Conservation (phyloP, 192 early-diverging fungal species). For the Rhizophagus sp. region DNA sequence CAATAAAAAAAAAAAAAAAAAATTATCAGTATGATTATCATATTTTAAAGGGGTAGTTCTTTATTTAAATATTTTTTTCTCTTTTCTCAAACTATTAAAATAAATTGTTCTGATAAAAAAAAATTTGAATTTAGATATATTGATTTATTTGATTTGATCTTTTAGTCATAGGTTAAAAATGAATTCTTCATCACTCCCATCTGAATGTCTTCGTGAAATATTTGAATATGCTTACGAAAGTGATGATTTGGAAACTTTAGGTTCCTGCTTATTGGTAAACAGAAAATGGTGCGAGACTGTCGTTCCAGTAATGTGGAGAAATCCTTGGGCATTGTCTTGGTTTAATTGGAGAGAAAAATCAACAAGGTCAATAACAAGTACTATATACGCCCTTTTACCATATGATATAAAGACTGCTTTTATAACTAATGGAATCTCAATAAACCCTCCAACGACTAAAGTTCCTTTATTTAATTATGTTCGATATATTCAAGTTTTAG, state of each 20-base stretch:
- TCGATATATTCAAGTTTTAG: not conserved
- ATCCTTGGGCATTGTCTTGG: not conserved
- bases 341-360: not conserved
- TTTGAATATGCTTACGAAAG: not conserved
- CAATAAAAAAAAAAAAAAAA: no score
- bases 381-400: not conserved
- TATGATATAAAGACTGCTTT: not conserved
- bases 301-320: conserved; percentile 4
- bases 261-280: conserved; percentile 5
- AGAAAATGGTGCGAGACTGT: not conserved
- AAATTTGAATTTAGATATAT: no score
- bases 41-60: no score
- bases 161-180: not conserved
- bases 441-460: not conserved
- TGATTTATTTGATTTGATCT: not conserved
- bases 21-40: no score
- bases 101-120: no score
- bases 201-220: not conserved
- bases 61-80: no score
- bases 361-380: not conserved
- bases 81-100: no score
- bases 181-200: not conserved
- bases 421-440: not conserved
- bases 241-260: not conserved
- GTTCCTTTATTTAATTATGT: not conserved